These are phyloP conservation scores for Dillenia suffruticosa DNA, from an alignment of 164 flowering plant genomes.

Conservation along the genomic window DNA sequence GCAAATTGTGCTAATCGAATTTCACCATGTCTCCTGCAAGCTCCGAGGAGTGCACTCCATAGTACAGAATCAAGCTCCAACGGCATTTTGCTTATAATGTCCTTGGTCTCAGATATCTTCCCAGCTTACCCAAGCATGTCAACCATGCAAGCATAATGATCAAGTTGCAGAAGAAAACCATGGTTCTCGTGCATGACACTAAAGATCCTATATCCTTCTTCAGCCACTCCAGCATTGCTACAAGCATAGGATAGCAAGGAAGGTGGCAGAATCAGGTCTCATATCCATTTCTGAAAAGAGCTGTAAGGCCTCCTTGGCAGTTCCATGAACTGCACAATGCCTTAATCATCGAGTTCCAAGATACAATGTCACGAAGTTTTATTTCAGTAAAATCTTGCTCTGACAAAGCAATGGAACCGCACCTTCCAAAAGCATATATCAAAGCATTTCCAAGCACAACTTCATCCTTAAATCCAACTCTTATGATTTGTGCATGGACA, in stretches of 20 bases:
- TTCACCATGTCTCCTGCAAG: constrained; percentile 68
- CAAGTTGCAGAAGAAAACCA: constrained; percentile 52
- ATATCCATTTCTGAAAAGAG: constrained; percentile 48
- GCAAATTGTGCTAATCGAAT: constrained; percentile 47
- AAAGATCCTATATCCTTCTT: constrained; percentile 54
- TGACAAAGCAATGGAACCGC: constrained; percentile 49
- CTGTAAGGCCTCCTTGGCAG: constrained; percentile 42
- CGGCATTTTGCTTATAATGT: constrained; percentile 51
- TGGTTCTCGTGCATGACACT: constrained; percentile 33
- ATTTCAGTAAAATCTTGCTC: constrained; percentile 45
- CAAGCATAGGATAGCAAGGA: constrained; percentile 81
- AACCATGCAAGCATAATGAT: constrained; percentile 79
- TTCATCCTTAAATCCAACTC: constrained; percentile 42
- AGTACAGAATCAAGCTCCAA: constrained; percentile 65
- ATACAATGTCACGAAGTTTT: constrained; percentile 38
- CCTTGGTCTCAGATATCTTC: constrained; percentile 43
- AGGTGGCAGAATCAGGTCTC: constrained; percentile 59
- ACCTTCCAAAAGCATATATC: constrained; percentile 72
- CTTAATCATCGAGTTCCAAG: constrained; percentile 87
- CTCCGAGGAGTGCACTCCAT: constrained; percentile 77
- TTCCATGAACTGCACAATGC: constrained; percentile 72
- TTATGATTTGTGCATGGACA: constrained; percentile 48
- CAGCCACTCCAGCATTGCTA: constrained; percentile 69
- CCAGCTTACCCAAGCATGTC: constrained; percentile 78
- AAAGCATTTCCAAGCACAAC: constrained; percentile 51